A percentile compares a stretch with the other conserved stretches of the same genome.
Evolutionary conservation across 805 yeast genomes (phyloP).

Genomic region (Saccharomycopsis fermentans): DNA sequence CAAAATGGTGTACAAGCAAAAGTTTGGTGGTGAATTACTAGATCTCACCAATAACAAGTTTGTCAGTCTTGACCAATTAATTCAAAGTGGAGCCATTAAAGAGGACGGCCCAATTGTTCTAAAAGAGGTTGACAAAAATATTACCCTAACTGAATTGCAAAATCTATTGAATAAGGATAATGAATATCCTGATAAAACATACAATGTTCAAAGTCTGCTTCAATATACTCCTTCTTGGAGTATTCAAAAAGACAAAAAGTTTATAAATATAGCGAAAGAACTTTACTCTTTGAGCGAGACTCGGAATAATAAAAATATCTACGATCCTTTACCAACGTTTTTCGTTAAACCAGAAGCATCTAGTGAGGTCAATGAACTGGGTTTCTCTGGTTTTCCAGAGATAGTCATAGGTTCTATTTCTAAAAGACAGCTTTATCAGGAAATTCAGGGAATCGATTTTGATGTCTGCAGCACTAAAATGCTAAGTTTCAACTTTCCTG

Average conservation of each 20-base stretch:
- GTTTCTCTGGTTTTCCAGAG: not conserved
- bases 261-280: conserved; percentile 27
- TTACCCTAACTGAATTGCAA: not conserved
- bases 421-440: not conserved
- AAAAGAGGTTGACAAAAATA: conserved; percentile 16
- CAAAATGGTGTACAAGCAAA: conserved; percentile 74
- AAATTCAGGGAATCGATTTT: not conserved
- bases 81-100: conserved; percentile 20
- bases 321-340: conserved; percentile 14
- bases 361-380: not conserved
- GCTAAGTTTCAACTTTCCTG: not conserved
- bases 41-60: conserved; percentile 43
- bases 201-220: not conserved
- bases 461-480: not conserved
- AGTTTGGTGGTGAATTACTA: conserved; percentile 66
- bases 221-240: conserved; percentile 5
- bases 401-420: conserved; percentile 6
- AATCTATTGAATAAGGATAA: not conserved
- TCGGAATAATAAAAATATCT: not conserved
- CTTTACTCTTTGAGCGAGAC: conserved; percentile 28
- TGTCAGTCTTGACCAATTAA: conserved; percentile 29
- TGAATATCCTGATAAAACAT: not conserved
- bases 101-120: conserved; percentile 22
- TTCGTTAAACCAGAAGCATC: not conserved
- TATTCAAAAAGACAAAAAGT: not conserved